phyloP scores from a whole-genome alignment of 148 eudicot genomes.

The Silene latifolia region DNA sequence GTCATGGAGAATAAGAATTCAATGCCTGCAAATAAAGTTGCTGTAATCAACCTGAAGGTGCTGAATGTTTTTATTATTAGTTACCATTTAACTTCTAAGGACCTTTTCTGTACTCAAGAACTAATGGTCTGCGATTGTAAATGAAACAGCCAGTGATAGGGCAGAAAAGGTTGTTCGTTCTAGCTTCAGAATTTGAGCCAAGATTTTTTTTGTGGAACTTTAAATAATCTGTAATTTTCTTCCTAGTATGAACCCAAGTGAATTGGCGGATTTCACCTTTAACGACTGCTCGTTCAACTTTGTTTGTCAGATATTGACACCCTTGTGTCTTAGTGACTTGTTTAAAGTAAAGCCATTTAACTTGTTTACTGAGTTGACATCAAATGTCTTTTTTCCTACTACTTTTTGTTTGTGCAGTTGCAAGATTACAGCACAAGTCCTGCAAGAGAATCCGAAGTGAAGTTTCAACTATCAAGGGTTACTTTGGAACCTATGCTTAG shows the following conservation, averaged over 20 bases:
- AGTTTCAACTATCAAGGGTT: slow-evolving; percentile 53
- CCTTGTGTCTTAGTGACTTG: too few species aligned
- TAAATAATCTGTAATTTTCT: too few species aligned
- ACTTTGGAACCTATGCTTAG: slow-evolving; percentile 76
- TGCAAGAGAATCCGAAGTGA: slow-evolving; percentile 63
- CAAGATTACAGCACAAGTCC: slow-evolving; percentile 76
- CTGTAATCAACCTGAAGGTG: slow-evolving; percentile 75
- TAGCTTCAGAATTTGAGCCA: too few species aligned
- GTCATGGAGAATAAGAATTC: slow-evolving; percentile 79
- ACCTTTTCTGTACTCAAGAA: too few species aligned
- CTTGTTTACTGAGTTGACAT: background rate
- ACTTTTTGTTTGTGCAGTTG: slow-evolving; percentile 45
- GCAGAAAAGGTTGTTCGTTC: too few species aligned
- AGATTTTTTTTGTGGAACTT: too few species aligned
- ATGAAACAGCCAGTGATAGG: background rate
- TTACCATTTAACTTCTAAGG: too few species aligned
- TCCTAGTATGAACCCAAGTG: too few species aligned
- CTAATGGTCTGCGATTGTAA: background rate
- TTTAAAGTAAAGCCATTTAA: too few species aligned
- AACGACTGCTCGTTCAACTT: too few species aligned
- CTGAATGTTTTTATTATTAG: background rate
- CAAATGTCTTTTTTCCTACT: background rate
- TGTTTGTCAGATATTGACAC: too few species aligned
- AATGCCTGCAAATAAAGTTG: slow-evolving; percentile 70
- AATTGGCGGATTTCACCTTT: too few species aligned